phyloP scores from a whole-genome alignment of 2,329 filamentous ascomycete species.

The Hypoxylon sp. region DNA sequence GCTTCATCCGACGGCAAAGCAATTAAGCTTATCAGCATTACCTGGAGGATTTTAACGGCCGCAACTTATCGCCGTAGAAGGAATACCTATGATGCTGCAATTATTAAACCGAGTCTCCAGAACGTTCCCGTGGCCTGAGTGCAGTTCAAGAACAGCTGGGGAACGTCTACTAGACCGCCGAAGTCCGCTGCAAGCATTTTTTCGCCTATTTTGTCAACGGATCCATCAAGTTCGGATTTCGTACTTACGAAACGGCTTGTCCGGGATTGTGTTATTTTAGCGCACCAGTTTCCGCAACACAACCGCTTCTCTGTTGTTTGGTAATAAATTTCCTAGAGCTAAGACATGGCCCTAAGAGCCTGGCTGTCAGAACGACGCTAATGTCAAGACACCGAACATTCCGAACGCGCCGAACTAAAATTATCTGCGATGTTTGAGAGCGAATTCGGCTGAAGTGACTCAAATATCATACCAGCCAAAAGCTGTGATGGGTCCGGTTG shows the following conservation, averaged over 20 bases:
- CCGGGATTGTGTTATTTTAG: conserved; percentile 17
- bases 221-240: conserved; percentile 8
- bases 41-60: background rate
- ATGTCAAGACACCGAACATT: conserved; percentile 12
- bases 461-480: background rate
- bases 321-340: conserved; percentile 1
- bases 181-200: background rate
- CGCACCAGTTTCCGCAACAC: conserved; percentile 20
- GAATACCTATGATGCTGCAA: background rate
- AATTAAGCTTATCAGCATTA: background rate
- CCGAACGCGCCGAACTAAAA: conserved; percentile 15
- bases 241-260: background rate
- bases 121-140: conserved; percentile 5
- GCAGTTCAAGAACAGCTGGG: background rate
- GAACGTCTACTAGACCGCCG: background rate
- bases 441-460: background rate
- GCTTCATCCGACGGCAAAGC: background rate
- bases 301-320: background rate
- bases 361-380: background rate
- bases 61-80: background rate
- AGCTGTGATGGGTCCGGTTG: background rate
- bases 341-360: conserved; percentile 6
- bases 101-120: conserved; percentile 6
- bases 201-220: background rate
- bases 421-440: background rate